phyloP scores from a whole-genome alignment of 2,329 filamentous ascomycete genomes.

The Pestalotiopsis sp. region DNA sequence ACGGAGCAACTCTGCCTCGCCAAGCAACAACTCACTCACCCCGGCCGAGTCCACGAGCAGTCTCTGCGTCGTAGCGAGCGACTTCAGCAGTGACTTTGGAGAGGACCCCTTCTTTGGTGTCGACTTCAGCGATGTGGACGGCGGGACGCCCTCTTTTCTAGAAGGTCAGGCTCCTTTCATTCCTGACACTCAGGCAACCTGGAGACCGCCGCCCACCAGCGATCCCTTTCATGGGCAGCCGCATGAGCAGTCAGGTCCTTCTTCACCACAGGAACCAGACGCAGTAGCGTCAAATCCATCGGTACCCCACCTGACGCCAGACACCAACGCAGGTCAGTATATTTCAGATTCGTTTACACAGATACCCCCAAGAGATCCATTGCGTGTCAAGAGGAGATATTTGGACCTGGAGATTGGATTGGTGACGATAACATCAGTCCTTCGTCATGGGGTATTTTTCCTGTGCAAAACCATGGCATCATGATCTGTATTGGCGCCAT shows the following conservation, averaged over 20 bases:
- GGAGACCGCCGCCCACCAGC: background rate
- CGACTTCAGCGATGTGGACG: conserved; percentile 46
- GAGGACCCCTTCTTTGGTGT: conserved; percentile 52
- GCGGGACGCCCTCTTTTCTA: conserved; percentile 47
- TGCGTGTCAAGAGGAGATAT: background rate
- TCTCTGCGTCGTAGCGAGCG: conserved; percentile 50
- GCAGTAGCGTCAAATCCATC: conserved; percentile 30
- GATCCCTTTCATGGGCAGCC: conserved; percentile 11
- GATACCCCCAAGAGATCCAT: background rate
- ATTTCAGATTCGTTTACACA: background rate
- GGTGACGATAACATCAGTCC: too few relatives aligned
- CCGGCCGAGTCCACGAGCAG: conserved; percentile 52
- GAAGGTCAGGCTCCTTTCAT: conserved; percentile 30
- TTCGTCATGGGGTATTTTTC: background rate
- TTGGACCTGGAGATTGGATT: too few relatives aligned
- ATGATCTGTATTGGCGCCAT: background rate
- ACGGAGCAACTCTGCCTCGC: conserved; percentile 41
- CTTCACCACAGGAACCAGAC: conserved; percentile 29
- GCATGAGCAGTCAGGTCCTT: conserved; percentile 11
- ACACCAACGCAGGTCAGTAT: conserved; percentile 38
- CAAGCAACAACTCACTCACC: conserved; percentile 41
- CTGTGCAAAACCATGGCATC: background rate
- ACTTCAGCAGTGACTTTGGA: conserved; percentile 33
- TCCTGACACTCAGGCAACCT: background rate
- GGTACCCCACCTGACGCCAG: conserved; percentile 48